Evolutionary conservation across 2,329 filamentous ascomycete species (phyloP).

Genomic region (Fusarium dimerum): DNA sequence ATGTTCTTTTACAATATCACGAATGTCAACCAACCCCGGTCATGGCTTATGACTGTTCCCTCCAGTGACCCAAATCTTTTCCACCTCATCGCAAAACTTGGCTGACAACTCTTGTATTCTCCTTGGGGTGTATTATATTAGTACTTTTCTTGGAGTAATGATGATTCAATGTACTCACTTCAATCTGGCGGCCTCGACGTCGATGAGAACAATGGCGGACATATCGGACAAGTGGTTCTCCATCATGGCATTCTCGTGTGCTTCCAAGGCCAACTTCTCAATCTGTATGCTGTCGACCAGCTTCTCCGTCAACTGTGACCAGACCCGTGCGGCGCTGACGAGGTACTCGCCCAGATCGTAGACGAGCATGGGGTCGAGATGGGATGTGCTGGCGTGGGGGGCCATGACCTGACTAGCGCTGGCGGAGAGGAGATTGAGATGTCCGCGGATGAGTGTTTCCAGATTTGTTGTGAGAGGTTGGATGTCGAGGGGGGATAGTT

Average conservation of each 20-base stretch:
- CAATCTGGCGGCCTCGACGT: conserved; percentile 28
- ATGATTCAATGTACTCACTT: conserved; percentile 6
- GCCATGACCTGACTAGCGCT: not conserved
- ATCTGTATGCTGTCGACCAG: conserved; percentile 35
- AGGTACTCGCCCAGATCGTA: conserved; percentile 39
- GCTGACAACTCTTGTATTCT: not conserved
- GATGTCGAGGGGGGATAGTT: not conserved
- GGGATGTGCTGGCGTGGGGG: not conserved
- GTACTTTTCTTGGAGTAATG: too few species aligned
- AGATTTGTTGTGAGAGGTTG: not conserved
- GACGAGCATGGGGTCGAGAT: conserved; percentile 24
- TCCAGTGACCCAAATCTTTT: not conserved
- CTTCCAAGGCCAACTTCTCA: conserved; percentile 27
- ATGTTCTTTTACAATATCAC: too few species aligned
- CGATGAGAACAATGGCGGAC: conserved; percentile 31
- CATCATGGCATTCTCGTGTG: conserved; percentile 29
- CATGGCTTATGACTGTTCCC: not conserved
- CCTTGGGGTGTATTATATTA: not conserved
- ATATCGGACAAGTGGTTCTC: conserved; percentile 32
- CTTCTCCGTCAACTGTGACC: conserved; percentile 34
- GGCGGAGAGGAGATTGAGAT: not conserved
- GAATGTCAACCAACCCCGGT: too few species aligned
- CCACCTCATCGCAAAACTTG: not conserved
- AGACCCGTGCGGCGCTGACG: conserved; percentile 32
- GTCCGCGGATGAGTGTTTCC: not conserved